These are phyloP conservation scores for Ustilago curta DNA, from an alignment of 1,284 basidiomycete genomes.

Conservation along the genomic window DNA sequence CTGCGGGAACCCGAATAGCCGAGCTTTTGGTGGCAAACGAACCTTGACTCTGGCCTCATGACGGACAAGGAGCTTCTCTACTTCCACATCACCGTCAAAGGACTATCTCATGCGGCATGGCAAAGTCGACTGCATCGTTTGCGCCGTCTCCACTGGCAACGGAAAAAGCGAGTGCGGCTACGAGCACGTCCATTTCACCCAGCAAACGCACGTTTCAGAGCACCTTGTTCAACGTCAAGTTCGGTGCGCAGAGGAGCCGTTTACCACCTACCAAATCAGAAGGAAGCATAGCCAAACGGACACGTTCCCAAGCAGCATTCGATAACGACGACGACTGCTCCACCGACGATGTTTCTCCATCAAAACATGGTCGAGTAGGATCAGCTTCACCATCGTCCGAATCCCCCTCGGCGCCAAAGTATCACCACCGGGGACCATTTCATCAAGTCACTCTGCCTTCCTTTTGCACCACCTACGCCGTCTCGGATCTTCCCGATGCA, in stretches of 20 bases:
- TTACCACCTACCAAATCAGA: conserved; percentile 22
- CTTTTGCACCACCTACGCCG: conserved; percentile 30
- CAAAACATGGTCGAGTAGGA: conserved; percentile 14
- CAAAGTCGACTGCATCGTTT: conserved; percentile 15
- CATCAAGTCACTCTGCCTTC: conserved; percentile 31
- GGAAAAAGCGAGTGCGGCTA: neutral
- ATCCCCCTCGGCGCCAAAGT: conserved; percentile 21
- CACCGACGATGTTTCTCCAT: neutral
- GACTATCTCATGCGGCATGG: conserved; percentile 6
- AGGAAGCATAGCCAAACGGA: conserved; percentile 14
- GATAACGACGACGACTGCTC: neutral
- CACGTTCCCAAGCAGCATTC: conserved; percentile 9
- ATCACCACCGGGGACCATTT: conserved; percentile 51
- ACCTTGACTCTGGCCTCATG: neutral
- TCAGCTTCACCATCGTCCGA: neutral
- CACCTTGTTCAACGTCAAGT: conserved; percentile 49
- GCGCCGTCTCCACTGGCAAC: conserved; percentile 13
- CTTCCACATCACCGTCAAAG: neutral
- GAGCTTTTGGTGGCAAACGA: conserved; percentile 20
- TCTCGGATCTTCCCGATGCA: conserved; percentile 61
- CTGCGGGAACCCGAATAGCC: conserved; percentile 10
- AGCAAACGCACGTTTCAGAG: conserved; percentile 38
- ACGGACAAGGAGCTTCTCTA: neutral
- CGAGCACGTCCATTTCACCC: conserved; percentile 12
- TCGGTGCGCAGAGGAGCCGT: conserved; percentile 27